Evolutionary conservation across 129 eudicot species (phyloP).

Genomic region (Flaveria ramosissima): DNA sequence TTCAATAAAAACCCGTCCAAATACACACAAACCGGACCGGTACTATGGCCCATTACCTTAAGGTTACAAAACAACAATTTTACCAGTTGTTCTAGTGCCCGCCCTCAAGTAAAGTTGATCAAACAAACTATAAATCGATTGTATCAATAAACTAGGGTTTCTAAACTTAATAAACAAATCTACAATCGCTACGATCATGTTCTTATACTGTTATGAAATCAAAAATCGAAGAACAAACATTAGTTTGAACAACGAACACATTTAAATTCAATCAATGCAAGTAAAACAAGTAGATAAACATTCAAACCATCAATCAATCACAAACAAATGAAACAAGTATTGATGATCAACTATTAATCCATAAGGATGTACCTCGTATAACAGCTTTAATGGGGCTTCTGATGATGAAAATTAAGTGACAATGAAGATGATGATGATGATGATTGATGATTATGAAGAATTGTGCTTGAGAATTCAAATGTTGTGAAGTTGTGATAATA

Average conservation of each 20-base stretch:
- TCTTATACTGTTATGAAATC: background rate
- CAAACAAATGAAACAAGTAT: background rate
- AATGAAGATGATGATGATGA: background rate
- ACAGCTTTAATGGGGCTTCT: background rate
- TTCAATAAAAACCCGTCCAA: no score
- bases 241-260: background rate
- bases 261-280: background rate
- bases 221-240: background rate
- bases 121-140: background rate
- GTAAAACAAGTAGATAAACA: background rate
- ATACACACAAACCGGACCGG: no score
- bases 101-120: no score
- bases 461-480: background rate
- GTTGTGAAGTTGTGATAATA: background rate
- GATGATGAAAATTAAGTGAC: no score
- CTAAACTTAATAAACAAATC: background rate
- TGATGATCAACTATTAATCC: background rate
- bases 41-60: no score
- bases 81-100: no score
- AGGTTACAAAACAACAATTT: no score
- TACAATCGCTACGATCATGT: background rate
- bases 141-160: background rate
- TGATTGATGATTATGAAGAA: slow-evolving; percentile 4
- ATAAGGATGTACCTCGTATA: background rate
- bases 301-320: background rate